These are phyloP conservation scores for Cladophialophora bantiana DNA, from an alignment of 2,329 filamentous ascomycete genomes.

Conservation along the genomic window DNA sequence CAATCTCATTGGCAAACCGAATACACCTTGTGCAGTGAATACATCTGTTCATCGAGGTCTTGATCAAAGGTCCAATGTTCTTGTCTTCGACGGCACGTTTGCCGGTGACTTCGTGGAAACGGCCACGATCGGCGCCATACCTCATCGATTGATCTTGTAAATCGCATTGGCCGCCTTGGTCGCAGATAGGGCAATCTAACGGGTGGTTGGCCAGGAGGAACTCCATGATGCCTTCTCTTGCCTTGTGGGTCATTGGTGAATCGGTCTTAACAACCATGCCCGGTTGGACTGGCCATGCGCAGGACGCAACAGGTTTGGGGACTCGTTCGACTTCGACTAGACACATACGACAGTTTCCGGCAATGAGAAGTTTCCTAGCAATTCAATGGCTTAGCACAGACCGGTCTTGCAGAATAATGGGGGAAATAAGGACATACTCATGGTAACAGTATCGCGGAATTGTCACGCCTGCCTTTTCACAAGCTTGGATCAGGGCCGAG, in stretches of 20 bases:
- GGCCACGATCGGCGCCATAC: slow-evolving; percentile 92
- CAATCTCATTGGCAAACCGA: slow-evolving; percentile 96
- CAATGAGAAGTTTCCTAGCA: slow-evolving; percentile 91
- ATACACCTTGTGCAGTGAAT: slow-evolving; percentile 99
- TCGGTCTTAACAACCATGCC: slow-evolving; percentile 99
- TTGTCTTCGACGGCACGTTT: slow-evolving; percentile 99
- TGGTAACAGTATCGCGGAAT: slow-evolving; percentile 99
- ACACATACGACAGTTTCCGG: slow-evolving; percentile 99
- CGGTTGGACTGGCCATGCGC: slow-evolving; percentile 97
- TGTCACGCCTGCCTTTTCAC: slow-evolving; percentile 93
- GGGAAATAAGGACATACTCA: slow-evolving; percentile 69
- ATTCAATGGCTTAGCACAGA: slow-evolving; percentile 13
- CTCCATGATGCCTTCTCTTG: slow-evolving; percentile 98
- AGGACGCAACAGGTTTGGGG: slow-evolving; percentile 96
- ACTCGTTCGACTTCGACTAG: slow-evolving; percentile 96
- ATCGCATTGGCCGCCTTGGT: slow-evolving; percentile 98
- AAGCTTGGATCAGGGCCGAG: slow-evolving; percentile 96
- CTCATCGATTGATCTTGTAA: slow-evolving; percentile 99
- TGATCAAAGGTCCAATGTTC: slow-evolving; percentile 97
- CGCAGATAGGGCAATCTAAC: slow-evolving; percentile 95
- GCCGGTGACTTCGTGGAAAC: slow-evolving; percentile 93
- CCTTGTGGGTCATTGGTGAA: slow-evolving; percentile 94
- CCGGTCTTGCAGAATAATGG: not conserved
- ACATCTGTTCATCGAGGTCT: slow-evolving; percentile 99
- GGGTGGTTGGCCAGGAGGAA: slow-evolving; percentile 96